Percentiles rank a stretch among this genome's conserved stretches.
phyloP scores from a whole-genome alignment of 2,329 filamentous ascomycete genomes.

The Fusarium mexicanum region DNA sequence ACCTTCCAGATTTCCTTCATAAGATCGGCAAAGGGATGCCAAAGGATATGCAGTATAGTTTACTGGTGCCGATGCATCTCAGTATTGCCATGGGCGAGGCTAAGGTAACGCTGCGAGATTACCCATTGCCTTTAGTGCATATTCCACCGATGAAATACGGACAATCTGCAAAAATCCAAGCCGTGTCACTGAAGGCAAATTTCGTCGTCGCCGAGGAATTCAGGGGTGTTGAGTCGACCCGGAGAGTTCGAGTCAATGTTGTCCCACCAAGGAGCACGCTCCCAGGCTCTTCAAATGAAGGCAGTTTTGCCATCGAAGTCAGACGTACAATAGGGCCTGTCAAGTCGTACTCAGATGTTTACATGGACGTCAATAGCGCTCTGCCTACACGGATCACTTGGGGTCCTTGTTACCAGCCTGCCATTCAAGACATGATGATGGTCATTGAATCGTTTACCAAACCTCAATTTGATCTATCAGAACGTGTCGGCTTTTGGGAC shows the following conservation, averaged over 20 bases:
- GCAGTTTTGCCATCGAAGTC: constrained; percentile 85
- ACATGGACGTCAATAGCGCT: constrained; percentile 90
- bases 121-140: constrained; percentile 90
- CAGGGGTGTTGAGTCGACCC: constrained; percentile 79
- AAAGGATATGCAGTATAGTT: constrained; percentile 85
- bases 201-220: constrained; percentile 98
- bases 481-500: constrained; percentile 97
- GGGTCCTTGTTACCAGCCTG: constrained; percentile 97
- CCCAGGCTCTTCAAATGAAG: constrained; percentile 62
- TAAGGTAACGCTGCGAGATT: constrained; percentile 87
- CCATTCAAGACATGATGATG: constrained; percentile 99
- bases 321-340: constrained; percentile 92
- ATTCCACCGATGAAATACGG: constrained; percentile 83
- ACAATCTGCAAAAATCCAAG: constrained; percentile 82
- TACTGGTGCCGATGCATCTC: constrained; percentile 90
- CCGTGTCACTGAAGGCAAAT: constrained; percentile 85
- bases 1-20: constrained; percentile 86
- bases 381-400: constrained; percentile 94
- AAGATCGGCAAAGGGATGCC: constrained; percentile 97
- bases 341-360: constrained; percentile 95
- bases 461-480: constrained; percentile 90
- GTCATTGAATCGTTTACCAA: constrained; percentile 98
- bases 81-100: constrained; percentile 91
- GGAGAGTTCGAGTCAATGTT: constrained; percentile 84
- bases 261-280: constrained; percentile 74